These are phyloP conservation scores for Leucoagaricus sp. DNA, from an alignment of 1,284 basidiomycete genomes.

Conservation along the genomic window DNA sequence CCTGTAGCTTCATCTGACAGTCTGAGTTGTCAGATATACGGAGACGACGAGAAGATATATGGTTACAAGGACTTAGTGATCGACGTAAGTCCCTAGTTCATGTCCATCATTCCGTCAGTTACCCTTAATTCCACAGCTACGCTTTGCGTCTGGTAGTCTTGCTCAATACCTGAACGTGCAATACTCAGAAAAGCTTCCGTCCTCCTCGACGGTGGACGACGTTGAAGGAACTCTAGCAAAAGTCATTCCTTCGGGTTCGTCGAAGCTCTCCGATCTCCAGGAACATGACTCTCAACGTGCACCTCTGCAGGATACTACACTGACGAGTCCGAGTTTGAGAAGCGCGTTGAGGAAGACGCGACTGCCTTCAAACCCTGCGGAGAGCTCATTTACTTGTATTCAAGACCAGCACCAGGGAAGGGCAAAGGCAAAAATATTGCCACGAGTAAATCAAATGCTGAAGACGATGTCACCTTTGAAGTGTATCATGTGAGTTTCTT, in stretches of 20 bases:
- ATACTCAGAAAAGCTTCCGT: slow-evolving; percentile 67
- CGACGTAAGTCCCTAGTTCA: slow-evolving; percentile 56
- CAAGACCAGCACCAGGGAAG: slow-evolving; percentile 52
- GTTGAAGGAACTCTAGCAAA: slow-evolving; percentile 77
- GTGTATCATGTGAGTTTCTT: slow-evolving; percentile 75
- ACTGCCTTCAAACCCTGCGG: slow-evolving; percentile 77
- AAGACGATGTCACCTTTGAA: slow-evolving; percentile 74
- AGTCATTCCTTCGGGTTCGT: slow-evolving; percentile 76
- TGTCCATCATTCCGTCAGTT: not conserved
- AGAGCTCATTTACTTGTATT: slow-evolving; percentile 76
- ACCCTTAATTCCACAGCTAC: slow-evolving; percentile 44
- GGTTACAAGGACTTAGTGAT: slow-evolving; percentile 86
- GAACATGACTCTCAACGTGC: not conserved
- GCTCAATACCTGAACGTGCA: slow-evolving; percentile 73
- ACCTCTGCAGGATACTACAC: slow-evolving; percentile 63
- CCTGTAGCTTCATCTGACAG: not conserved
- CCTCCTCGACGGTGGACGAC: slow-evolving; percentile 84
- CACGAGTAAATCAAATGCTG: slow-evolving; percentile 20
- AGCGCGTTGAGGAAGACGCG: slow-evolving; percentile 75
- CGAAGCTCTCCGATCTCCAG: not conserved
- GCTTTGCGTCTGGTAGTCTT: slow-evolving; percentile 88
- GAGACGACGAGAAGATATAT: slow-evolving; percentile 96
- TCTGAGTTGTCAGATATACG: slow-evolving; percentile 70
- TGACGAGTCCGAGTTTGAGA: slow-evolving; percentile 63
- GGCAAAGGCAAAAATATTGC: slow-evolving; percentile 48